phyloP scores from a whole-genome alignment of 257 asterid species.

The Solanum virginianum region DNA sequence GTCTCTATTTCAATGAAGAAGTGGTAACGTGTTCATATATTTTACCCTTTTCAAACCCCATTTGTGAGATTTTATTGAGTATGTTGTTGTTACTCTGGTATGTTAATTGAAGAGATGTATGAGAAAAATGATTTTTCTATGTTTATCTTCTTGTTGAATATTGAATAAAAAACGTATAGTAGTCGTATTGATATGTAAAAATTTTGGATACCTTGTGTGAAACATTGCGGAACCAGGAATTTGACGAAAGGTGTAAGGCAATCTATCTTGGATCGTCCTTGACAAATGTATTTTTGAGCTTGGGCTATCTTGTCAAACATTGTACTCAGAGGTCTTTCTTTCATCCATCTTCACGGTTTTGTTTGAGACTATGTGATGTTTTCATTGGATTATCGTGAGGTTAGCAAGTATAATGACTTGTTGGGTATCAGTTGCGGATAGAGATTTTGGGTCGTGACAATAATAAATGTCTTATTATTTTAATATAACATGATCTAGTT shows the following conservation, averaged over 20 bases:
- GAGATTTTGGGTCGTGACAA: neutral
- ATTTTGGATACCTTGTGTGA: neutral
- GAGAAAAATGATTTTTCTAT: neutral
- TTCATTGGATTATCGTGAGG: neutral
- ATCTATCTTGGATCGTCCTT: neutral
- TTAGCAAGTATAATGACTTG: neutral
- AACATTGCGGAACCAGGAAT: too few species aligned
- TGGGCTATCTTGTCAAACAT: neutral
- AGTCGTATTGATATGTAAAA: neutral
- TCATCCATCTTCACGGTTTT: neutral
- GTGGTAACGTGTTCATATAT: too few species aligned
- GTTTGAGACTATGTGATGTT: neutral
- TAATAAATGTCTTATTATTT: neutral
- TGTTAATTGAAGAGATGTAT: neutral
- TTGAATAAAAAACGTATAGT: neutral
- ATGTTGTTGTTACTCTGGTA: neutral
- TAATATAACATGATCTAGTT: neutral
- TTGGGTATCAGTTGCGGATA: too few species aligned
- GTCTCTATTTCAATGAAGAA: too few species aligned
- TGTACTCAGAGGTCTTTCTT: neutral
- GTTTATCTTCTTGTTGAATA: neutral
- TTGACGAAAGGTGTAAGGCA: neutral
- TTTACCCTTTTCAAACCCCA: too few species aligned
- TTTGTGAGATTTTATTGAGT: too few species aligned
- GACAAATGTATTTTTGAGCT: neutral